Evolutionary conservation across 768 basidiomycete genomes (phyloP), one percentile per base, ranked within the genome.

Genomic region (Auricularia sp.): DNA sequence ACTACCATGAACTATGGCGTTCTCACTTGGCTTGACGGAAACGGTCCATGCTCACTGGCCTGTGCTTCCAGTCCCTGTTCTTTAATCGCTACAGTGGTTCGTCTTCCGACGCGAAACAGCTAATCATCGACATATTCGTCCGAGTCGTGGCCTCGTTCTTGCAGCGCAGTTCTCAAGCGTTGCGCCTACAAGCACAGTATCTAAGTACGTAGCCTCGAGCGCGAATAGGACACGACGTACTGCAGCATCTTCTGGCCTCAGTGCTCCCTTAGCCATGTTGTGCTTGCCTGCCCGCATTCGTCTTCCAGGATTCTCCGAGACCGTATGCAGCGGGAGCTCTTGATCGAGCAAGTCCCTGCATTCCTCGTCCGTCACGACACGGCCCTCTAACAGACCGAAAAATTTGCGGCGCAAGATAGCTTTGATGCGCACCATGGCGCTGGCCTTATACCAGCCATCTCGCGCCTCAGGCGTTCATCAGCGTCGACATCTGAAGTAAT

Each of bases 261-360:
- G 73, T 0, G 90, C 89, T 2, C 90, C 90, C 74, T 93, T 92
- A 2, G 91, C 91, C 89, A 91, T 91, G 71, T 92, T 93, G 68
- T 91, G 88, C 69, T 89, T 91, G 3, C 88, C 86, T 33, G 83
- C 79, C 66, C 84, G 80, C 14, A 85, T 36, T 34, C 61, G 64
- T 35, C 58, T 62, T 5, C 59, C 63, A 3, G 29, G 36, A 44
- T 42, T 62, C 47, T 47, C 42, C 39, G 56, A 56, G 77, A 74
- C 59, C 71, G 74, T 47, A 72, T 70, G 67, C 8, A 71, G 66
- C 64, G 79, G 81, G 33, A 76, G 72, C 4, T 77, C 77, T 2
- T 75, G 72, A 7, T 76, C 77, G 29, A 92, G 80, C 35, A 93
- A 74, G 47, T 82, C 82, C 44, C 78, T 79, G 70, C 90, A 93